Evolutionary conservation across 345 rosid genomes (phyloP).

Genomic region (Passiflora organensis): DNA sequence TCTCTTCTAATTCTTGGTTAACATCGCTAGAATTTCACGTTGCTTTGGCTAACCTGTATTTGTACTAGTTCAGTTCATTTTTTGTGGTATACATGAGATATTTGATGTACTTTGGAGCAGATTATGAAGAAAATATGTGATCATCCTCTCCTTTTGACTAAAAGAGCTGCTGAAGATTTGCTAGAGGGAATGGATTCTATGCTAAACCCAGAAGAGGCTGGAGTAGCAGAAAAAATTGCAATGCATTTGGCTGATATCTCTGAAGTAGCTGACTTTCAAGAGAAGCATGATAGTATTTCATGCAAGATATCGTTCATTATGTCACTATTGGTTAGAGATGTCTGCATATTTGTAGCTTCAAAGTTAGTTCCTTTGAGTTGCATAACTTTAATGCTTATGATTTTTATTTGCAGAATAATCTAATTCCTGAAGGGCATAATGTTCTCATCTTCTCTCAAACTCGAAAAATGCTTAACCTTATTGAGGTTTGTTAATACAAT

Average conservation of each 20-base stretch:
- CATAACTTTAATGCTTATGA: conserved; percentile 13
- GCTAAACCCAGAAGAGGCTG: conserved; percentile 66
- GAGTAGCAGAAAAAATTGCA: conserved; percentile 82
- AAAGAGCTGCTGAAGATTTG: conserved; percentile 84
- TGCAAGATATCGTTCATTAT: conserved; percentile 89
- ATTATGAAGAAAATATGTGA: conserved; percentile 93
- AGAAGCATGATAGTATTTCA: conserved; percentile 69
- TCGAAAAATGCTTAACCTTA: conserved; percentile 90
- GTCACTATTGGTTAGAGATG: conserved; percentile 64
- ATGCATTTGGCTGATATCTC: conserved; percentile 80
- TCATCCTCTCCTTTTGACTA: conserved; percentile 69
- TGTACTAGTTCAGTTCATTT: too few relatives aligned
- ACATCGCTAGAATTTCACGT: not conserved
- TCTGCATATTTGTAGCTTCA: conserved; percentile 12
- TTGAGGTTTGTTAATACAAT: conserved; percentile 60
- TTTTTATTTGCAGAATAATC: conserved; percentile 45
- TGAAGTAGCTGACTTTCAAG: conserved; percentile 67
- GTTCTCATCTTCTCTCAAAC: conserved; percentile 96
- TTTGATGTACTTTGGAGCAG: conserved; percentile 38
- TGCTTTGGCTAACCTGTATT: not conserved
- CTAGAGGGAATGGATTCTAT: conserved; percentile 86
- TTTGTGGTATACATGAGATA: too few relatives aligned
- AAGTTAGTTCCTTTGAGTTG: conserved; percentile 2
- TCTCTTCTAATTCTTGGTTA: too few relatives aligned
- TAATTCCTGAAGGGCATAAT: conserved; percentile 89